A percentile compares a stretch with the other conserved stretches of the same genome.
Conservation (phyloP, 257 asterid species). For the Orobanche coerulescens region DNA sequence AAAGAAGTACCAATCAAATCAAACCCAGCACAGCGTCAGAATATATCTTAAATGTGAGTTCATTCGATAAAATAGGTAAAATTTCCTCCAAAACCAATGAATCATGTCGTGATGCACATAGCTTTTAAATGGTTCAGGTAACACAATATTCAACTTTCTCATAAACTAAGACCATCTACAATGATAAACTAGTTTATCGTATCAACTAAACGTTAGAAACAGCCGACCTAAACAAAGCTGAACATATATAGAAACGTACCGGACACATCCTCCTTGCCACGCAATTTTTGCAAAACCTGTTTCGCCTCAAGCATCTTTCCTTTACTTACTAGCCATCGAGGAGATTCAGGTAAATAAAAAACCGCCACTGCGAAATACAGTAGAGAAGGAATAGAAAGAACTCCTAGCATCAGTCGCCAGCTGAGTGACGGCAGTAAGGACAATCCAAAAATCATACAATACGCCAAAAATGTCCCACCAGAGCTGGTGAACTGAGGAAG, state of each 20-base stretch:
- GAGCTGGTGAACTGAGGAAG: conserved; percentile 73
- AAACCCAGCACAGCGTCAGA: background rate
- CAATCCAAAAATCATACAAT: conserved; percentile 71
- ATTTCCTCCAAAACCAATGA: background rate
- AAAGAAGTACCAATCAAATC: background rate
- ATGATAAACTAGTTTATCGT: background rate
- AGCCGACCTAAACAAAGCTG: background rate
- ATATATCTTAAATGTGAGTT: background rate
- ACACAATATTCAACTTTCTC: background rate
- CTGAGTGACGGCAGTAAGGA: conserved; percentile 49
- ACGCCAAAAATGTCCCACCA: conserved; percentile 68
- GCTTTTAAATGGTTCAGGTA: conserved; percentile 3
- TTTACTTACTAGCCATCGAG: conserved; percentile 83
- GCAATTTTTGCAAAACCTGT: conserved; percentile 56
- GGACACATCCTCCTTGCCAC: conserved; percentile 75
- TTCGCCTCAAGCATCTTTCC: conserved; percentile 72
- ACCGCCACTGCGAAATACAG: conserved; percentile 43
- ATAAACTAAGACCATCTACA: background rate
- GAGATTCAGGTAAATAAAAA: conserved; percentile 72
- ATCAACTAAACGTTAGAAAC: background rate
- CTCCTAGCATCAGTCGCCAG: conserved; percentile 78
- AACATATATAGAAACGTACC: conserved; percentile 32
- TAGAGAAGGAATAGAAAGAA: conserved; percentile 65
- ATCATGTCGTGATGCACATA: conserved; percentile 11
- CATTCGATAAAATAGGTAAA: conserved; percentile 2